Conservation (phyloP, 192 early-diverging fungal species). For the Lunasporangiospora selenospora region DNA sequence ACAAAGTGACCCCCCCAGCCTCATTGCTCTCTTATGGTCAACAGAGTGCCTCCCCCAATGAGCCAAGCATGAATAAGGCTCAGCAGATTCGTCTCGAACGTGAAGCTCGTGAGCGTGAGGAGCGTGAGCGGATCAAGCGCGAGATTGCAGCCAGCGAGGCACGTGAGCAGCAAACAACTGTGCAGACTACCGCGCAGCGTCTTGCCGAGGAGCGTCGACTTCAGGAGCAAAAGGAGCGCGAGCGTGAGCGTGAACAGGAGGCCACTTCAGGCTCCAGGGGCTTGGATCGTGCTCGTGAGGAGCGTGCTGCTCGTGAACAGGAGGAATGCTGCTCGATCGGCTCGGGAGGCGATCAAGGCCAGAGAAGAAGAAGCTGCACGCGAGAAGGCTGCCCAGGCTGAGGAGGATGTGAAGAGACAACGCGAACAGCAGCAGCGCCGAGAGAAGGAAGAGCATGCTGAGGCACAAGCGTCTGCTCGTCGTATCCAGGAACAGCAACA, state of each 20-base stretch:
- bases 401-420: slow-evolving; percentile 39
- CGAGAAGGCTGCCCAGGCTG: slow-evolving; percentile 21
- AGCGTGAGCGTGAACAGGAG: slow-evolving; percentile 18
- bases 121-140: slow-evolving; percentile 28
- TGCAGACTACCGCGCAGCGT: slow-evolving; percentile 8
- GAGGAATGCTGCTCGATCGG: slow-evolving; percentile 41
- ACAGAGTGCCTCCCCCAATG: slow-evolving; percentile 4
- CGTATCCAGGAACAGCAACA: slow-evolving; percentile 17
- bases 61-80: slow-evolving; percentile 48
- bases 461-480: too few relatives aligned
- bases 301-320: slow-evolving; percentile 47
- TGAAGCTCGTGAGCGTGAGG: slow-evolving; percentile 49
- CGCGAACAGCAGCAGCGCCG: slow-evolving; percentile 15
- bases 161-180: background rate
- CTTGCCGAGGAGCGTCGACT: slow-evolving; percentile 43
- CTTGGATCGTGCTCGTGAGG: slow-evolving; percentile 52
- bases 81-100: slow-evolving; percentile 34
- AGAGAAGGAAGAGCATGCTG: slow-evolving; percentile 30
- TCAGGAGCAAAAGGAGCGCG: slow-evolving; percentile 40
- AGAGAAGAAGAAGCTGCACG: slow-evolving; percentile 11
- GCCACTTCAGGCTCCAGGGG: slow-evolving; percentile 47
- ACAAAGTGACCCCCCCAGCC: slow-evolving; percentile 33
- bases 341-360: slow-evolving; percentile 23
- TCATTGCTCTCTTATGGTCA: slow-evolving; percentile 18
- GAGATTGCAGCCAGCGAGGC: slow-evolving; percentile 37